Evolutionary conservation across 768 basidiomycete genomes (phyloP).

Genomic region (Boletellus sp.): DNA sequence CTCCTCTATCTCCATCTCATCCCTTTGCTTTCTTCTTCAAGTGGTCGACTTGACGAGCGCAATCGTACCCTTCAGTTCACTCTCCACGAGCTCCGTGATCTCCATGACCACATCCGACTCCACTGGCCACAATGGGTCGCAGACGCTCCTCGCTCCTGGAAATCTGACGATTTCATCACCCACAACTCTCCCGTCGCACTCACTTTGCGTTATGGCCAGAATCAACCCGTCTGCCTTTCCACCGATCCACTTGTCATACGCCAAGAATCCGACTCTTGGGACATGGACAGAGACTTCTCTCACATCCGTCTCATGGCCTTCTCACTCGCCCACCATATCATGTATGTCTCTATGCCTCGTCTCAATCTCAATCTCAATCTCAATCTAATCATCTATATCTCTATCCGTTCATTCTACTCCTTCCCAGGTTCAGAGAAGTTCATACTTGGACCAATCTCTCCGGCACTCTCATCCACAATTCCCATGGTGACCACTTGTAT

Average conservation of each 20-base stretch:
- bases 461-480: rapidly evolving
- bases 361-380: too few species aligned
- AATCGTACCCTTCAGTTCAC: background rate
- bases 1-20: background rate
- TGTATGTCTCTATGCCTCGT: background rate
- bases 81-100: background rate
- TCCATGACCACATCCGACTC: background rate
- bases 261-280: background rate
- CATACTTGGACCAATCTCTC: background rate
- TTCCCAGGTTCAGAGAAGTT: background rate
- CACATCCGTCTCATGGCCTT: background rate
- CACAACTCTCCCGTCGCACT: constrained; percentile 2
- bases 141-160: background rate
- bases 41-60: background rate
- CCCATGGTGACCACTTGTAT: background rate
- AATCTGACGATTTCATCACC: background rate
- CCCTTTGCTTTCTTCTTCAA: background rate
- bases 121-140: background rate
- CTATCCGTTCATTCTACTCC: too few species aligned
- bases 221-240: background rate
- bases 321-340: constrained; percentile 4
- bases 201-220: constrained; percentile 7
- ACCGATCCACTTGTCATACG: background rate
- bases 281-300: background rate
- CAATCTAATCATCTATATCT: too few species aligned